These are phyloP conservation scores for Brasenia schreberi DNA, from an alignment of 164 flowering plant genomes.

Conservation along the genomic window DNA sequence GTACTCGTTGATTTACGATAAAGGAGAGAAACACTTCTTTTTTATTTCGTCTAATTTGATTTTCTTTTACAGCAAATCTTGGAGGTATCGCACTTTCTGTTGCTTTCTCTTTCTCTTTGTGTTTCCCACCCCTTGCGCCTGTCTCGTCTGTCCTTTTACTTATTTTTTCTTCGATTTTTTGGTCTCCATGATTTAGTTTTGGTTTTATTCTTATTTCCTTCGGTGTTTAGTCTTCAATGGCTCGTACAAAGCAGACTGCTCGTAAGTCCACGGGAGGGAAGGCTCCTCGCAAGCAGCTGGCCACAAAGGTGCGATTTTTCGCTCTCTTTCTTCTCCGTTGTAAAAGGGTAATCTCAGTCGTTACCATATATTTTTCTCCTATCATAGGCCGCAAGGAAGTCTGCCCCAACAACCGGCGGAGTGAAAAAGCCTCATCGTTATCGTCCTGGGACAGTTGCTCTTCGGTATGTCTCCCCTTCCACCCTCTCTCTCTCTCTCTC, in stretches of 20 bases:
- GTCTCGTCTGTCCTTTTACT: no score
- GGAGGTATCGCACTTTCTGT: no score
- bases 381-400: constrained; percentile 22
- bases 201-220: no score
- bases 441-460: constrained; percentile 19
- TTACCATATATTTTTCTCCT: neutral
- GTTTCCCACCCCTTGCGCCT: no score
- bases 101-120: no score
- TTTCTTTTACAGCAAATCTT: no score
- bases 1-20: no score
- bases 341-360: neutral
- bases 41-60: no score
- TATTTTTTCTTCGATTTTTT: no score
- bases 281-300: constrained; percentile 31
- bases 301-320: constrained; percentile 12
- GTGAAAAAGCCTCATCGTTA: constrained; percentile 20
- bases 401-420: constrained; percentile 28
- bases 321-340: neutral
- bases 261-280: constrained; percentile 30
- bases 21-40: no score
- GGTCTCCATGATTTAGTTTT: no score
- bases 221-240: constrained; percentile 10
- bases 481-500: neutral
- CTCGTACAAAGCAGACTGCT: constrained; percentile 37
- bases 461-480: constrained; percentile 4